Conservation (phyloP, 164 flowering plant genomes). For the Magnolia changhungtana region DNA sequence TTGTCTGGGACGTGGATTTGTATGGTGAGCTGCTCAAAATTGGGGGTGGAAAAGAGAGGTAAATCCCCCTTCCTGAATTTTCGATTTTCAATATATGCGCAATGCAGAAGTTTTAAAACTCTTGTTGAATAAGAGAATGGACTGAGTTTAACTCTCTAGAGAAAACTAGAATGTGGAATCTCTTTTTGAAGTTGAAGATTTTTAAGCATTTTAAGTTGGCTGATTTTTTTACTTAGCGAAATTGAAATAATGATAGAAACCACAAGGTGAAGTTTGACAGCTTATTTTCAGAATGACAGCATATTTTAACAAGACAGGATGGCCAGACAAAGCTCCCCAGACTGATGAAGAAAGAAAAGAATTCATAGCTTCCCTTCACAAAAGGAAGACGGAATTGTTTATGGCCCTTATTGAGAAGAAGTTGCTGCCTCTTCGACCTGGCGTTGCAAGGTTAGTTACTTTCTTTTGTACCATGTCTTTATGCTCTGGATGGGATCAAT, state of each 20-base stretch:
- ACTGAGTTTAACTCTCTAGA: background rate
- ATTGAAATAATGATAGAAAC: background rate
- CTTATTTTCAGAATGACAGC: slow-evolving; percentile 76
- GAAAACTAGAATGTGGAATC: background rate
- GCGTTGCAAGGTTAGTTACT: slow-evolving; percentile 78
- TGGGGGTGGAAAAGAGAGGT: slow-evolving; percentile 99
- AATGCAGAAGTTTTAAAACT: background rate
- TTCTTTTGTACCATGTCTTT: background rate
- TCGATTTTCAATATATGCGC: background rate
- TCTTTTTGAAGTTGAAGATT: too few species aligned
- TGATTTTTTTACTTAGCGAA: background rate
- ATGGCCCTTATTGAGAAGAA: slow-evolving; percentile 95
- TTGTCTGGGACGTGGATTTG: slow-evolving; percentile 88
- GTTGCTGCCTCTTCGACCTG: slow-evolving; percentile 95
- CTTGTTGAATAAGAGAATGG: background rate
- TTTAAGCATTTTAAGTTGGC: background rate
- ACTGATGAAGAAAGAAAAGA: slow-evolving; percentile 73
- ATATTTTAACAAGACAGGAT: slow-evolving; percentile 80
- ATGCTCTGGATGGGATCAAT: background rate
- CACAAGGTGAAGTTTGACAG: background rate
- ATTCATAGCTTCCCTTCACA: slow-evolving; percentile 87
- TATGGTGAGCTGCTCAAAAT: slow-evolving; percentile 96
- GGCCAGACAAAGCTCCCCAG: slow-evolving; percentile 94
- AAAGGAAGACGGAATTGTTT: slow-evolving; percentile 81
- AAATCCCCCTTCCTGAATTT: slow-evolving; percentile 1